Percentiles rank a stretch among this genome's conserved stretches.
These are phyloP conservation scores for Zygosaccharomyces sapae DNA, from an alignment of 1,139 yeast genomes.

Conservation along the genomic window DNA sequence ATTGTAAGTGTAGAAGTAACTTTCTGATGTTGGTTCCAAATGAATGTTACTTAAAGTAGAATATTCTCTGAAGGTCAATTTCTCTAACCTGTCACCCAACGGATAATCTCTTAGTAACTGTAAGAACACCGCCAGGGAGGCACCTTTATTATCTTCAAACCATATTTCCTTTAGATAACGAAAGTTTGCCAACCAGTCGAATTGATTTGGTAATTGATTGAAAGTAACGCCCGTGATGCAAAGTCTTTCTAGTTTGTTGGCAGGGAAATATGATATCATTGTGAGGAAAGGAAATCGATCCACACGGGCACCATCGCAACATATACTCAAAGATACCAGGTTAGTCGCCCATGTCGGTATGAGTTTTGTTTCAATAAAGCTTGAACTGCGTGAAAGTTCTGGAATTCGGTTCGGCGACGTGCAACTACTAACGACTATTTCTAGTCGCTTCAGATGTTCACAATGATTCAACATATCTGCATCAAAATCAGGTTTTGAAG, in stretches of 20 bases:
- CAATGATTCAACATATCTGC: slow-evolving; percentile 18
- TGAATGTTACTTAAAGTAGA: slow-evolving; percentile 15
- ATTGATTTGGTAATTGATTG: slow-evolving; percentile 13
- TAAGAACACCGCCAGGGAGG: slow-evolving; percentile 22
- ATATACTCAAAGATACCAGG: slow-evolving; percentile 21
- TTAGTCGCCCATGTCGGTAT: slow-evolving; percentile 11
- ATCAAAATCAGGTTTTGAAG: slow-evolving; percentile 23
- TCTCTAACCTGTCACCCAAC: slow-evolving; percentile 20
- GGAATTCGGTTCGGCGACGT: slow-evolving; percentile 16
- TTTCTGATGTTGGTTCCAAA: slow-evolving; percentile 14
- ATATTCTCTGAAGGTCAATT: slow-evolving; percentile 31
- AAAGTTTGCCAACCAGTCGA: slow-evolving; percentile 28
- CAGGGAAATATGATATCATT: slow-evolving; percentile 10
- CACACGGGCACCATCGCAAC: slow-evolving; percentile 25
- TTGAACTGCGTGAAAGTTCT: slow-evolving; percentile 5
- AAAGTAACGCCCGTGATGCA: slow-evolving; percentile 28
- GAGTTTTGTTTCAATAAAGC: slow-evolving; percentile 9
- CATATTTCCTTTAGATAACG: slow-evolving; percentile 26
- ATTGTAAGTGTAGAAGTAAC: slow-evolving; percentile 17
- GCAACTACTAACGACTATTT: slow-evolving; percentile 21
- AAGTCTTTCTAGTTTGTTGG: slow-evolving; percentile 16
- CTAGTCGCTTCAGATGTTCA: slow-evolving; percentile 20
- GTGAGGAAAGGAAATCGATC: slow-evolving; percentile 22
- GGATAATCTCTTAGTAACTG: slow-evolving; percentile 15
- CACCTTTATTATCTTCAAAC: slow-evolving; percentile 31